Evolutionary conservation across 1,284 basidiomycete species (phyloP).

Genomic region (Naganishia cerealis): DNA sequence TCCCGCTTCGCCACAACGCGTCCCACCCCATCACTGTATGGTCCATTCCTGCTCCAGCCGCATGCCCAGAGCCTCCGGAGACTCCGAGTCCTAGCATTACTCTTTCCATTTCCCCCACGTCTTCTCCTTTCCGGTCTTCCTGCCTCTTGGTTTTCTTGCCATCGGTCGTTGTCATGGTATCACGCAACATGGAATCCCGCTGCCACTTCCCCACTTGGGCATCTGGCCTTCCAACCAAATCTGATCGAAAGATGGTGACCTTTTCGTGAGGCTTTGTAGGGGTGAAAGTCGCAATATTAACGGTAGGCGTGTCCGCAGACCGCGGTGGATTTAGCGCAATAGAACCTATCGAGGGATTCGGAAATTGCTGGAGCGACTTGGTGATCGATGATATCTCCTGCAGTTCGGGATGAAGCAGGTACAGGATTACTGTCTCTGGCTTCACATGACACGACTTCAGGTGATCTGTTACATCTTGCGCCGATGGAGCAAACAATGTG

Average conservation of each 20-base stretch:
- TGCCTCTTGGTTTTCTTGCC: conserved; percentile 29
- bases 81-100: conserved; percentile 26
- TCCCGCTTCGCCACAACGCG: conserved; percentile 26
- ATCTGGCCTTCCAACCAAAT: conserved; percentile 40
- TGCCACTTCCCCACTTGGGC: conserved; percentile 49
- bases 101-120: conserved; percentile 42
- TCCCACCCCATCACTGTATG: conserved; percentile 27
- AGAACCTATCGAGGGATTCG: conserved; percentile 2
- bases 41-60: conserved; percentile 15
- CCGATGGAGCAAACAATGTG: conserved; percentile 2
- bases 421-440: conserved; percentile 13
- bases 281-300: conserved; percentile 44
- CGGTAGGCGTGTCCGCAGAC: conserved; percentile 32
- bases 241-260: conserved; percentile 36
- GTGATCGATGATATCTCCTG: conserved; percentile 22
- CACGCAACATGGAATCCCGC: conserved; percentile 27
- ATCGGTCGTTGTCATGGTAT: conserved; percentile 15
- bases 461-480: conserved; percentile 12
- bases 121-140: conserved; percentile 44
- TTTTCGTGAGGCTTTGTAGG: conserved; percentile 25
- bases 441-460: conserved; percentile 1
- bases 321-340: conserved; percentile 11
- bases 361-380: conserved; percentile 14
- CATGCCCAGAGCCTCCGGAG: conserved; percentile 8
- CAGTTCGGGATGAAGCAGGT: conserved; percentile 31